Conservation (phyloP, 2,329 filamentous ascomycete species). For the Akanthomyces lecanii region DNA sequence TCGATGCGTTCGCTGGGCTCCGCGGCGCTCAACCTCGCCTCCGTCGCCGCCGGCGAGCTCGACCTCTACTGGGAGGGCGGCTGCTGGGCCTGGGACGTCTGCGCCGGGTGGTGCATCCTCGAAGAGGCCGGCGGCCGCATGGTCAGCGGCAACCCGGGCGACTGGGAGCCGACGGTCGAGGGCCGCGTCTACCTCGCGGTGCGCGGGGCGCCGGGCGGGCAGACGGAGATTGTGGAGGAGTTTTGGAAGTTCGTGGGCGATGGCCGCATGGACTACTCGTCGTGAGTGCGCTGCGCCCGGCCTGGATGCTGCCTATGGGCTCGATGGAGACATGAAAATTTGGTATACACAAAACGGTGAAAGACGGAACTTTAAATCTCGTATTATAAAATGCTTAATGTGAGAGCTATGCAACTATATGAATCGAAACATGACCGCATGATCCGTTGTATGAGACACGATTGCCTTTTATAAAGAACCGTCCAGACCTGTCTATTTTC, state of each 20-base stretch:
- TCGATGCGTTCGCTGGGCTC: conserved; percentile 65
- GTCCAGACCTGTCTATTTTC: background rate
- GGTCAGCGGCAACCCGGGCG: conserved; percentile 68
- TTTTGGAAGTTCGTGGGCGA: conserved; percentile 60
- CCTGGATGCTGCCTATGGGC: background rate
- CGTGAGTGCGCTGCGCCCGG: conserved; percentile 10
- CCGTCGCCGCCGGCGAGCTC: conserved; percentile 64
- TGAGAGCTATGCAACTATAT: background rate
- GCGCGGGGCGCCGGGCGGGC: conserved; percentile 54
- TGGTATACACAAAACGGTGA: background rate
- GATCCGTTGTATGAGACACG: background rate
- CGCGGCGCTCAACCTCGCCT: conserved; percentile 71
- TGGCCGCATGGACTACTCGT: conserved; percentile 45
- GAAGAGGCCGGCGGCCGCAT: conserved; percentile 70
- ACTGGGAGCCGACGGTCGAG: conserved; percentile 61
- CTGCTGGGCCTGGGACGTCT: conserved; percentile 83
- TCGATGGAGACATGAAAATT: conserved; percentile 8
- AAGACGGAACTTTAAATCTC: background rate
- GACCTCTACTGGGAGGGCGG: conserved; percentile 81
- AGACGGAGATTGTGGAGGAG: conserved; percentile 59
- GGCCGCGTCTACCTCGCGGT: conserved; percentile 59
- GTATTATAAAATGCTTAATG: background rate
- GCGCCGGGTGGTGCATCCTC: conserved; percentile 74
- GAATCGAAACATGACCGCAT: too few species aligned
- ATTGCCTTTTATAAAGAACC: background rate